phyloP scores from a whole-genome alignment of 2,329 filamentous ascomycete genomes.

The Fusarium nodosum region DNA sequence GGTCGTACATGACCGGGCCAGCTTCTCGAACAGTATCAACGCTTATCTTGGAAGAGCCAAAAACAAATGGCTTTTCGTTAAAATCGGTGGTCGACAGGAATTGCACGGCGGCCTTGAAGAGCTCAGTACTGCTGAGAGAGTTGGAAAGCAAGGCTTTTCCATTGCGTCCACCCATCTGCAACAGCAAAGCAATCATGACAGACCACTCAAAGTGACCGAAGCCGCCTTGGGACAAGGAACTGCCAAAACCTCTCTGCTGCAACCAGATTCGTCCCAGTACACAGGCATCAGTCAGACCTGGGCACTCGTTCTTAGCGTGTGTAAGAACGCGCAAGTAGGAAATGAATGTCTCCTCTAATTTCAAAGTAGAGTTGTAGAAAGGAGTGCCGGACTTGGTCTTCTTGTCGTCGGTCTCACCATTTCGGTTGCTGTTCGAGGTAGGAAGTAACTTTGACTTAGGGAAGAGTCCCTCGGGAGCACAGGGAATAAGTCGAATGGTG shows the following conservation, averaged over 20 bases:
- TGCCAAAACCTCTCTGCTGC: constrained; percentile 84
- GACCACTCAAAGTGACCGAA: constrained; percentile 97
- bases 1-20: constrained; percentile 83
- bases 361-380: constrained; percentile 90
- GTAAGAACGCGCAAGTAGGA: constrained; percentile 83
- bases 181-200: constrained; percentile 80
- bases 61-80: constrained; percentile 72
- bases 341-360: constrained; percentile 80
- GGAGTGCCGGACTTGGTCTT: constrained; percentile 71
- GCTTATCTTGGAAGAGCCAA: constrained; percentile 55
- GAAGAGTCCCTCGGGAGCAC: constrained; percentile 78
- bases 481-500: constrained; percentile 82
- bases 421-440: constrained; percentile 76
- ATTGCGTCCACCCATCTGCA: constrained; percentile 81
- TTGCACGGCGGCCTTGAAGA: constrained; percentile 95
- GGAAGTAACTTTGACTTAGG: constrained; percentile 78
- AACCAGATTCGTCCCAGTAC: constrained; percentile 91
- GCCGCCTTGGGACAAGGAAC: constrained; percentile 78
- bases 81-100: constrained; percentile 83
- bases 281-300: constrained; percentile 85
- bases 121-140: constrained; percentile 89
- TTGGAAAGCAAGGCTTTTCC: constrained; percentile 79
- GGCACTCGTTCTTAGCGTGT: constrained; percentile 75
- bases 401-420: constrained; percentile 60
- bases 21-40: constrained; percentile 58